Evolutionary conservation across 768 basidiomycete genomes (phyloP).

Genomic region (Suillus paluster): DNA sequence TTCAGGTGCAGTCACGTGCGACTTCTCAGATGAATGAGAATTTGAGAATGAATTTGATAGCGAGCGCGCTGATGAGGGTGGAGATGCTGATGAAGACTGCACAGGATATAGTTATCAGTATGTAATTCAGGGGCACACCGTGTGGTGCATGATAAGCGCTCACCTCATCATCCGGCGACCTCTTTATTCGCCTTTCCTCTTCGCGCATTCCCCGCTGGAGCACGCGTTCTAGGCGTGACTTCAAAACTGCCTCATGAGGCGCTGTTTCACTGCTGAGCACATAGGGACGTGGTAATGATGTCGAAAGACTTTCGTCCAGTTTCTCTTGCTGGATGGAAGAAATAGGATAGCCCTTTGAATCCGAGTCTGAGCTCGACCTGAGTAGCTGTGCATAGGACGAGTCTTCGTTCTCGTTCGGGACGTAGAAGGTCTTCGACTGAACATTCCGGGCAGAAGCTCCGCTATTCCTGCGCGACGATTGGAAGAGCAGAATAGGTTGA

Average conservation of each 20-base stretch:
- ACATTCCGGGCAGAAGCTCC: conserved; percentile 19
- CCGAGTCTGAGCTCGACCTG: conserved; percentile 32
- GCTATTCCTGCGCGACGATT: conserved; percentile 24
- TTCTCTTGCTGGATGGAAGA: conserved; percentile 20
- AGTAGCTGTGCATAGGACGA: conserved; percentile 27
- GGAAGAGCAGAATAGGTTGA: conserved; percentile 32
- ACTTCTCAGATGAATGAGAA: conserved; percentile 33
- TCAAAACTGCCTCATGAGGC: conserved; percentile 59
- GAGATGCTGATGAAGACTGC: conserved; percentile 31
- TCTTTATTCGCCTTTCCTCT: conserved; percentile 13
- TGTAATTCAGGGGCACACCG: background rate
- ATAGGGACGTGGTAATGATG: conserved; percentile 22
- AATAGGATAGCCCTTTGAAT: conserved; percentile 20
- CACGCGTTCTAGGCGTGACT: conserved; percentile 56
- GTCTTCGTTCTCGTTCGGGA: conserved; percentile 38
- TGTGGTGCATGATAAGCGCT: conserved; percentile 14
- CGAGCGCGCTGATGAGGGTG: conserved; percentile 34
- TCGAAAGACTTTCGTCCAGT: conserved; percentile 22
- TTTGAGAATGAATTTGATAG: conserved; percentile 25
- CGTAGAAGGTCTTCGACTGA: conserved; percentile 26
- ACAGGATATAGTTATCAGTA: conserved; percentile 9
- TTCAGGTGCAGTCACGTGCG: conserved; percentile 26
- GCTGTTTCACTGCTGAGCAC: conserved; percentile 28
- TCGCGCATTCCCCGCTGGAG: conserved; percentile 37
- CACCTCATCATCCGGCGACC: conserved; percentile 27